Conservation (phyloP, 345 rosid genomes). For the Brassica carinata region DNA sequence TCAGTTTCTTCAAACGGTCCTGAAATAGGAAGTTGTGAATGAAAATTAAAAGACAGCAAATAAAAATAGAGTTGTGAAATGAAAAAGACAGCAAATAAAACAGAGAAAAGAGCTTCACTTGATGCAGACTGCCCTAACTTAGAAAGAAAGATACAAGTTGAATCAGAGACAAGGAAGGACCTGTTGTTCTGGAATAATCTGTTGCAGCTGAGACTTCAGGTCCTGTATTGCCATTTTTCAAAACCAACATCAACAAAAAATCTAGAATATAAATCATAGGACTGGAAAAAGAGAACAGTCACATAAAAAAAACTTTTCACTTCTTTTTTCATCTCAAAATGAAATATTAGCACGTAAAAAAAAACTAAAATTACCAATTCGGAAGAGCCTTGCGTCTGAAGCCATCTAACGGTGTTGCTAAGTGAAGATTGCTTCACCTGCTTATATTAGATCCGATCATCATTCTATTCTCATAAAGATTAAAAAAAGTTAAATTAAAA, state of each 20-base stretch:
- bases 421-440: slow-evolving; percentile 65
- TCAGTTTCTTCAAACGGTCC: slow-evolving; percentile 89
- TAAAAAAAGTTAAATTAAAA: not conserved
- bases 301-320: not conserved
- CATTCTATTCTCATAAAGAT: not conserved
- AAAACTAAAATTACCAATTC: slow-evolving; percentile 50
- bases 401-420: slow-evolving; percentile 69
- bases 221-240: slow-evolving; percentile 49
- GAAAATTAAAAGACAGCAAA: not conserved
- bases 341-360: slow-evolving; percentile 11
- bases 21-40: slow-evolving; percentile 31
- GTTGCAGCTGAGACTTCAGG: slow-evolving; percentile 75
- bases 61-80: not conserved
- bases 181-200: slow-evolving; percentile 92
- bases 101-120: not conserved
- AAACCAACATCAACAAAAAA: slow-evolving; percentile 17
- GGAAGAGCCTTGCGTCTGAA: slow-evolving; percentile 72
- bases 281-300: not conserved
- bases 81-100: not conserved
- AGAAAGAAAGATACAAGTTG: not conserved
- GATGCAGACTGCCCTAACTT: not conserved
- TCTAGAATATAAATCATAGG: not conserved
- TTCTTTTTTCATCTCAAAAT: not conserved
- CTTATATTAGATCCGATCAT: slow-evolving; percentile 19
- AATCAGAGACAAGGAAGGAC: slow-evolving; percentile 31